These are phyloP conservation scores for Fusarium sp. DNA, from an alignment of 2,329 filamentous ascomycete genomes.

Conservation along the genomic window DNA sequence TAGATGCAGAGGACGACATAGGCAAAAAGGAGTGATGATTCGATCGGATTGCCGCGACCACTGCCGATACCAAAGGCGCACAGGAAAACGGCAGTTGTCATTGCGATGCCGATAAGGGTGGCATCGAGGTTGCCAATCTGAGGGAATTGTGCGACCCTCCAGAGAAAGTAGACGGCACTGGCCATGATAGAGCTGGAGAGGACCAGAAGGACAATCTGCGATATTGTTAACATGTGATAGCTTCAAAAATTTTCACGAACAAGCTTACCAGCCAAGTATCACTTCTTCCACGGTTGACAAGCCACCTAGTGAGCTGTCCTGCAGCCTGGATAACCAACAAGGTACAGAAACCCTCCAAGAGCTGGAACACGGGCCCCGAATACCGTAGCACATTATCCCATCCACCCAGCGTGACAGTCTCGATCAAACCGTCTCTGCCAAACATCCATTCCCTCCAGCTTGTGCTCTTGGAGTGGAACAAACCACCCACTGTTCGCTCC, in stretches of 20 bases:
- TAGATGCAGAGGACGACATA: conserved; percentile 99
- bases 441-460: conserved; percentile 87
- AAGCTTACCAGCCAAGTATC: conserved; percentile 93
- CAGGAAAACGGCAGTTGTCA: conserved; percentile 92
- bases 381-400: conserved; percentile 93
- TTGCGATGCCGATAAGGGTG: conserved; percentile 89
- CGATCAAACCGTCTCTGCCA: conserved; percentile 84
- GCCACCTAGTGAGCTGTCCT: conserved; percentile 93
- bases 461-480: conserved; percentile 71
- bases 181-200: conserved; percentile 92
- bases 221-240: conserved; percentile 51
- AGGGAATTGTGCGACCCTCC: conserved; percentile 93
- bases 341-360: conserved; percentile 96
- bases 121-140: conserved; percentile 93
- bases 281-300: conserved; percentile 91
- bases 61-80: conserved; percentile 95
- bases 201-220: conserved; percentile 87
- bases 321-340: conserved; percentile 94
- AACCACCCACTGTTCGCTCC: conserved; percentile 78
- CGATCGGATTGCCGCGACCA: conserved; percentile 92
- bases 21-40: conserved; percentile 94
- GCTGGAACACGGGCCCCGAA: conserved; percentile 93
- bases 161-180: conserved; percentile 94
- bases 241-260: neutral
- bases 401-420: conserved; percentile 81